phyloP scores from a whole-genome alignment of 1,284 basidiomycete genomes.

The Pyrrhoderma lamaoense region DNA sequence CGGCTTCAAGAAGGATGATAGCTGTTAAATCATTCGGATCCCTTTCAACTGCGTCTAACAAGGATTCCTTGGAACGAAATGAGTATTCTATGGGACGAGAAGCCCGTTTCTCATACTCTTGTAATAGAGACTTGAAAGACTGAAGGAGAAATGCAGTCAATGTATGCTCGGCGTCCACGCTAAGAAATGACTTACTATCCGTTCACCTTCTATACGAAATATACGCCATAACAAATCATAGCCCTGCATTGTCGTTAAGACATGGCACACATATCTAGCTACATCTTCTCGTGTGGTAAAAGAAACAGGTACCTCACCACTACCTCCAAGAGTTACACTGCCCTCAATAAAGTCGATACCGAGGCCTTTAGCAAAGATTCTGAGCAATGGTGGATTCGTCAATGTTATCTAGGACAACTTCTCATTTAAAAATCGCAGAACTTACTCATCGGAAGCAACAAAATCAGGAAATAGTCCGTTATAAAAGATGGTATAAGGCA shows the following conservation, averaged over 20 bases:
- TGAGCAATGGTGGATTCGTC: constrained; percentile 22
- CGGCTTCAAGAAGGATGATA: neutral
- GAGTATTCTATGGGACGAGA: constrained; percentile 2
- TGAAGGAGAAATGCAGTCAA: neutral
- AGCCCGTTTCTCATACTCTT: neutral
- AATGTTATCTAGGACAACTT: neutral
- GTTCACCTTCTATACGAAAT: constrained; percentile 35
- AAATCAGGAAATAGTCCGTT: constrained; percentile 24
- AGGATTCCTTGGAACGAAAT: constrained; percentile 3
- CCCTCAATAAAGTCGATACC: constrained; percentile 24
- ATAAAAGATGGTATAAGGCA: constrained; percentile 30
- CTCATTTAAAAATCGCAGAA: no score
- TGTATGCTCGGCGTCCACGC: no score
- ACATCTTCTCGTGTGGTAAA: constrained; percentile 30
- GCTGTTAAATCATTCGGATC: constrained; percentile 6
- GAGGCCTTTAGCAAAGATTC: constrained; percentile 18
- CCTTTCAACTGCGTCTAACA: constrained; percentile 4
- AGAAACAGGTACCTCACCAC: constrained; percentile 27
- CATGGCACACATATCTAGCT: constrained; percentile 30
- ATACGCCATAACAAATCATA: constrained; percentile 26
- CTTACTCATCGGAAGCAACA: constrained; percentile 12
- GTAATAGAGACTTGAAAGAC: constrained; percentile 10
- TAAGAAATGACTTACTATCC: constrained; percentile 15
- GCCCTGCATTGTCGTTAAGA: constrained; percentile 27
- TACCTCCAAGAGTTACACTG: constrained; percentile 29